These are phyloP conservation scores for Xylaria venustula DNA, from an alignment of 495 filamentous ascomycete species.

Conservation along the genomic window DNA sequence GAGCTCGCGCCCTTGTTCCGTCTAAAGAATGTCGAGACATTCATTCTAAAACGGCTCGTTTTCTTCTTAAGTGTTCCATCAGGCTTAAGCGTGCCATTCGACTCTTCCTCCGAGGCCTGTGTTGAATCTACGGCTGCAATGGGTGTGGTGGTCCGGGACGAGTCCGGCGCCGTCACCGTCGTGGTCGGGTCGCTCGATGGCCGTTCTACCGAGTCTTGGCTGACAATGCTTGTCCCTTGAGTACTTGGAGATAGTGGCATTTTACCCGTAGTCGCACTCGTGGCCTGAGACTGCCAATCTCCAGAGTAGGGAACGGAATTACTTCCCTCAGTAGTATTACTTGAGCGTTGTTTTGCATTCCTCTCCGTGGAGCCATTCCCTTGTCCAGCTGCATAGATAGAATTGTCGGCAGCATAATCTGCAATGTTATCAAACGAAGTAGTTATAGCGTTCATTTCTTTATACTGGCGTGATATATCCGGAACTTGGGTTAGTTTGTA, in stretches of 20 bases:
- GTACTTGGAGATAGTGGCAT: slow-evolving; percentile 59
- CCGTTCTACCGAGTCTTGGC: slow-evolving; percentile 47
- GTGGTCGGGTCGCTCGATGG: slow-evolving; percentile 39
- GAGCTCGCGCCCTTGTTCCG: slow-evolving; percentile 44
- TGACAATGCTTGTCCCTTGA: slow-evolving; percentile 57
- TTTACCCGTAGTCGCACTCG: slow-evolving; percentile 55
- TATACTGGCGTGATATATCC: slow-evolving; percentile 24
- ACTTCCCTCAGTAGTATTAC: slow-evolving; percentile 53
- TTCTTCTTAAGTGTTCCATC: slow-evolving; percentile 46
- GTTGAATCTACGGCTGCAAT: slow-evolving; percentile 16
- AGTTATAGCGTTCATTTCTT: slow-evolving; percentile 38
- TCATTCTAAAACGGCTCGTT: slow-evolving; percentile 47
- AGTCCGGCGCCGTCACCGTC: slow-evolving; percentile 38
- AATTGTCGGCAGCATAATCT: slow-evolving; percentile 36
- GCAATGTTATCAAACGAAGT: slow-evolving; percentile 31
- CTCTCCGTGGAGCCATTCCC: slow-evolving; percentile 29
- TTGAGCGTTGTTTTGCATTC: slow-evolving; percentile 44
- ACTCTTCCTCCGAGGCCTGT: slow-evolving; percentile 26
- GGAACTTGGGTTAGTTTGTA: slow-evolving; percentile 19
- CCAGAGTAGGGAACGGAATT: slow-evolving; percentile 43
- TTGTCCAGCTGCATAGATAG: slow-evolving; percentile 28
- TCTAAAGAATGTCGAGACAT: slow-evolving; percentile 42
- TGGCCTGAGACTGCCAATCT: slow-evolving; percentile 55
- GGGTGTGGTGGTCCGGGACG: slow-evolving; percentile 18
- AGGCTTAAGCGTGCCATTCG: slow-evolving; percentile 29